A percentile compares a stretch with the other conserved stretches of the same genome.
These are phyloP conservation scores for Hansenula sp. DNA, from an alignment of 1,139 yeast species.

Conservation along the genomic window DNA sequence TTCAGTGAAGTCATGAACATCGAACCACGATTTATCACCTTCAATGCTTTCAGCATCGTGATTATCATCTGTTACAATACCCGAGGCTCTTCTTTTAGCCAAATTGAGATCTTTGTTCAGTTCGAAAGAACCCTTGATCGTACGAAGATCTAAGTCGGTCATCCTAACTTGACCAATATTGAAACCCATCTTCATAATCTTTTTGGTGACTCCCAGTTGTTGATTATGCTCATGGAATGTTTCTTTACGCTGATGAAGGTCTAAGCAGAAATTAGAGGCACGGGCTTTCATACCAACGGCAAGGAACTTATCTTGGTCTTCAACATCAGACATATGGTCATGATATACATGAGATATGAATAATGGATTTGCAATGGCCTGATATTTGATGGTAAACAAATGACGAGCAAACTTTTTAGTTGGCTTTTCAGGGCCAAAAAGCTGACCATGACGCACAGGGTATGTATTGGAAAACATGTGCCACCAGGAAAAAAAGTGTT, in stretches of 20 bases:
- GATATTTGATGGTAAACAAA: conserved; percentile 76
- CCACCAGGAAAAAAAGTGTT: conserved; percentile 86
- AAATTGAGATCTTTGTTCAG: conserved; percentile 45
- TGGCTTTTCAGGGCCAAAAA: conserved; percentile 47
- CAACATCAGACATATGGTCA: conserved; percentile 44
- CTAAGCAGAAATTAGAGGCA: conserved; percentile 63
- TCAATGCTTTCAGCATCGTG: conserved; percentile 27
- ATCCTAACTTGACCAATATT: conserved; percentile 70
- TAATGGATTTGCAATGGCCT: conserved; percentile 68
- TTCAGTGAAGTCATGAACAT: conserved; percentile 77
- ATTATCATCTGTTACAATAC: background rate
- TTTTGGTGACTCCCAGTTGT: conserved; percentile 52
- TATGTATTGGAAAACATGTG: conserved; percentile 65
- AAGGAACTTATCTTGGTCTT: conserved; percentile 45
- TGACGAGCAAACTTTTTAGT: conserved; percentile 72
- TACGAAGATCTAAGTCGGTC: conserved; percentile 66
- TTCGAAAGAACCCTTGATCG: conserved; percentile 62
- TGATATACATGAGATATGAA: conserved; percentile 69
- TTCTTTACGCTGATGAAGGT: conserved; percentile 82
- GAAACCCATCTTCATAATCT: conserved; percentile 59
- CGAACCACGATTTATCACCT: conserved; percentile 67
- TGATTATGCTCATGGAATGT: conserved; percentile 55
- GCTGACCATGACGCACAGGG: conserved; percentile 70
- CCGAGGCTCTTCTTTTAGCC: conserved; percentile 23
- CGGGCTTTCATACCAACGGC: conserved; percentile 81